These are phyloP conservation scores for Trichosporon inkin DNA, from an alignment of 1,284 basidiomycete species.

Conservation along the genomic window DNA sequence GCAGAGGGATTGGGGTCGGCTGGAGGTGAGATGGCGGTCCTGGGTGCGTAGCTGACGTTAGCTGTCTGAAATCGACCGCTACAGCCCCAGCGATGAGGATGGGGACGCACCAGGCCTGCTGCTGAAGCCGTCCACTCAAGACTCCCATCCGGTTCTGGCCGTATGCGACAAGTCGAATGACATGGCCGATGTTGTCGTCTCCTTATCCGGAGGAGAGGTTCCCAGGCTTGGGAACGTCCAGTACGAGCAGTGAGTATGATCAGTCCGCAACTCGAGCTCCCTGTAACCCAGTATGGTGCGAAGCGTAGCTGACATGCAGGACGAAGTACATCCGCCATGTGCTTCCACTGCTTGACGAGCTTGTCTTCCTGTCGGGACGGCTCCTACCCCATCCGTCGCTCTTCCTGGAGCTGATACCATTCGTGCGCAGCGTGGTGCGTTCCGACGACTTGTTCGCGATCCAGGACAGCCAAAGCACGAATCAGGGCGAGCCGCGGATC, in stretches of 20 bases:
- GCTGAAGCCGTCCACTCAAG: conserved; percentile 45
- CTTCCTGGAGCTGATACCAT: conserved; percentile 67
- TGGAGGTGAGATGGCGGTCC: conserved; percentile 53
- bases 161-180: conserved; percentile 22
- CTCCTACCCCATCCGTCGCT: conserved; percentile 54
- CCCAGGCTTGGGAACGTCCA: conserved; percentile 18
- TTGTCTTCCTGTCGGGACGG: conserved; percentile 47
- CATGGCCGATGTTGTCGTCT: conserved; percentile 23
- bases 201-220: conserved; percentile 16
- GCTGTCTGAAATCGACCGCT: conserved; percentile 49
- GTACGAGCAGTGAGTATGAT: conserved; percentile 23
- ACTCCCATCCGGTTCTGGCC: conserved; percentile 25
- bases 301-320: conserved; percentile 15
- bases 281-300: background rate
- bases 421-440: conserved; percentile 63
- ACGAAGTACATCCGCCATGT: conserved; percentile 35
- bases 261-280: too few relatives aligned
- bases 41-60: conserved; percentile 22
- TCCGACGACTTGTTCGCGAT: conserved; percentile 58
- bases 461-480: conserved; percentile 34
- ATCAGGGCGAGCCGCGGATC: conserved; percentile 30
- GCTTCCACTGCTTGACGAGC: conserved; percentile 52
- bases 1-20: conserved; percentile 45
- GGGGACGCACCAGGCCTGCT: conserved; percentile 58
- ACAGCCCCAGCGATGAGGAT: conserved; percentile 56